Conservation (phyloP, 176 grass and related monocot species). For the Typha latifolia region DNA sequence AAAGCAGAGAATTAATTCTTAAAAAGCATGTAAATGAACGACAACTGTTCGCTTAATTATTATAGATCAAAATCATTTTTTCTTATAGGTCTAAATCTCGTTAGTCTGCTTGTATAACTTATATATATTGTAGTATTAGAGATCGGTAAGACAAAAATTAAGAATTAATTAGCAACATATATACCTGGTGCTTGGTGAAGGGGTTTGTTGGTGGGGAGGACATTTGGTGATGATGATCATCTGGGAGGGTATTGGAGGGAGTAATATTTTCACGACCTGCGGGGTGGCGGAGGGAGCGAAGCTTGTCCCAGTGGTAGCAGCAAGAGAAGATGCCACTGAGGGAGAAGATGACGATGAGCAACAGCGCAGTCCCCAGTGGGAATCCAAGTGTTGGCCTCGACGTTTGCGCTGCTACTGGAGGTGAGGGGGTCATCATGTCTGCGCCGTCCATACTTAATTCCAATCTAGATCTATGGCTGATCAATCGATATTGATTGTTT, state of each 20-base stretch:
- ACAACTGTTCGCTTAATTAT: no score
- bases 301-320: conserved; percentile 97
- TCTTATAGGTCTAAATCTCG: no score
- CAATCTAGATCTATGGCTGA: no score
- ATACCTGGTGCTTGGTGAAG: conserved; percentile 27
- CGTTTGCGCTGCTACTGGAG: conserved; percentile 9
- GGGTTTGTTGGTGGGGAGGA: conserved; percentile 25
- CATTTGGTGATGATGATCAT: conserved; percentile 17
- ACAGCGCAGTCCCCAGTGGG: conserved; percentile 67
- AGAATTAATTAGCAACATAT: background rate
- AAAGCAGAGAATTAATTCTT: no score
- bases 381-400: conserved; percentile 71
- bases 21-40: no score
- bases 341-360: conserved; percentile 80
- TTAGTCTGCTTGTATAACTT: no score
- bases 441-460: no score
- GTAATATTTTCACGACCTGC: conserved; percentile 19
- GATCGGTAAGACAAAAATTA: no score
- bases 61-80: no score
- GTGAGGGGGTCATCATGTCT: no score
- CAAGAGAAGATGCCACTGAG: conserved; percentile 85
- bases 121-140: no score
- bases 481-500: no score
- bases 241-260: conserved; percentile 7
- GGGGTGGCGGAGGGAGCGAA: conserved; percentile 42